Base-by-base conservation (phyloP, 2,329 filamentous ascomycete genomes). In the Trichophyton simii region DNA sequence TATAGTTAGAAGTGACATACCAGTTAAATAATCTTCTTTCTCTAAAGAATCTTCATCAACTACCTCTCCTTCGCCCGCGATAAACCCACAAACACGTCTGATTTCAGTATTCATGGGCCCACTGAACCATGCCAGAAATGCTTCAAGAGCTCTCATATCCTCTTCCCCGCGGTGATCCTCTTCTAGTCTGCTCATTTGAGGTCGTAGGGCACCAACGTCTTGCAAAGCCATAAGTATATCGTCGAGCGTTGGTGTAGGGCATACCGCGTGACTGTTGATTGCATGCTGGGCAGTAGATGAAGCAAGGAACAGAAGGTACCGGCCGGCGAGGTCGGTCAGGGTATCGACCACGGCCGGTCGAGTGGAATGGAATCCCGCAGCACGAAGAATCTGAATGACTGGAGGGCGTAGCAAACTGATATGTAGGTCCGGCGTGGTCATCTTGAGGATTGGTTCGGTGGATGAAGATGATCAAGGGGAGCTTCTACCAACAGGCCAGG, bases 381-480 rank as follows among this genome's bases (percentile, higher is more conserved):
- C 89, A 70, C 92, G 90, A 59, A 97, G 84, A 69, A 95, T 92
- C 75, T 96, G 91, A 62, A 97, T 84, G 63, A 96, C 84, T 57
- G 87, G 86, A 1, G 92, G 92, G 48, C 91, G 89, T 62, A 97
- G 81, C 65, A 96, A 86, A 63, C 88, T 87, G 74, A 89, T 87
- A 76, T 87, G 82, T 57, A 88, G 78, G 64, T 78, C 74, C 61
- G 75, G 72, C n/a, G 61, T 58, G 15, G 63, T 58, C 62, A 64
- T 64, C 50, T 18, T 60, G 31, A 58, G 11, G 22, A 31, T 13
- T 31, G 22, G 50, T 13, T 9, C 13, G 6, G n/a, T 6, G 18
- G 15, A 34, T 31, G 18, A 34, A 34, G 50, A n/a, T 20, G 41
- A 54, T 54, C 15, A 54, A 22, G 18, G n/a, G n/a, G n/a, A 54